These are phyloP conservation scores for Tulasnella sp. DNA, from an alignment of 768 basidiomycete genomes.

Conservation along the genomic window DNA sequence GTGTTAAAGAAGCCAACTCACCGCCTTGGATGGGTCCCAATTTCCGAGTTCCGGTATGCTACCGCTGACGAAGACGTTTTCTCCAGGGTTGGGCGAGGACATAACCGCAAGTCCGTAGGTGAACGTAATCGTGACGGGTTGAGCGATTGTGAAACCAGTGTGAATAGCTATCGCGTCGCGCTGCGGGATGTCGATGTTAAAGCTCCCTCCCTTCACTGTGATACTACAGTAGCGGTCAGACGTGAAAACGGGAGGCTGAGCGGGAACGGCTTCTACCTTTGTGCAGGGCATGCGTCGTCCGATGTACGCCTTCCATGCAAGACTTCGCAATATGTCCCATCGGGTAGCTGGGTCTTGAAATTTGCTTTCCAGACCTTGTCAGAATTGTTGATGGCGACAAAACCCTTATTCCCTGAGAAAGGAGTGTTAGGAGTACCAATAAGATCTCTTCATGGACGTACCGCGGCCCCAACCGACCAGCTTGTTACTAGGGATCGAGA, in stretches of 20 bases:
- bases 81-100: too few species aligned
- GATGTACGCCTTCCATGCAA: slow-evolving; percentile 36
- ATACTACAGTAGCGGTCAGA: slow-evolving; percentile 27
- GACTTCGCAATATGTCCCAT: slow-evolving; percentile 53
- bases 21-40: too few species aligned
- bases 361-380: slow-evolving; percentile 43
- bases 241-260: too few species aligned
- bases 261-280: slow-evolving; percentile 30
- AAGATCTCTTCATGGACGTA: slow-evolving; percentile 24
- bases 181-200: slow-evolving; percentile 38
- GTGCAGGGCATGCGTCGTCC: slow-evolving; percentile 37
- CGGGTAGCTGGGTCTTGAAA: slow-evolving; percentile 46
- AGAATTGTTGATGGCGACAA: slow-evolving; percentile 55
- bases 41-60: too few species aligned
- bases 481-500: too few species aligned
- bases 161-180: slow-evolving; percentile 34
- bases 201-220: slow-evolving; percentile 35
- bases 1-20: too few species aligned
- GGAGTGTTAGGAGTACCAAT: neutral
- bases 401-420: slow-evolving; percentile 29
- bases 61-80: too few species aligned
- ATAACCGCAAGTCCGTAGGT: too few species aligned
- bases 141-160: too few species aligned
- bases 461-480: slow-evolving; percentile 60
- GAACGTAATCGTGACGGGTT: too few species aligned